Conservation (phyloP, 75 land plant species). For the Ceratopteris richardii region DNA sequence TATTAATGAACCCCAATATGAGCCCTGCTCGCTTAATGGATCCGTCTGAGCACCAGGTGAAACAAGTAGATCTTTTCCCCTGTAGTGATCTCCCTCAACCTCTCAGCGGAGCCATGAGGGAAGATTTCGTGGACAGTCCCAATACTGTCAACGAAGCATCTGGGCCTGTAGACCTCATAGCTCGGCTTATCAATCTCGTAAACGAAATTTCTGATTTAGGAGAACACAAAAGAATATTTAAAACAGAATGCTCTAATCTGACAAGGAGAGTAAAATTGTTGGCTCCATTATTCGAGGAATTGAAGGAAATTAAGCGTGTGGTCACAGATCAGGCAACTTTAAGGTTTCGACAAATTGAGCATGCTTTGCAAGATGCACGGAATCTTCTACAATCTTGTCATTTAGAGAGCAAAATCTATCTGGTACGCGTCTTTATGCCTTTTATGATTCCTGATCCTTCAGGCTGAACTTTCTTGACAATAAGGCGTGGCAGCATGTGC, state of each 20-base stretch:
- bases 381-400: conserved; percentile 41
- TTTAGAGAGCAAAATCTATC: conserved; percentile 58
- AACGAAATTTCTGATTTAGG: conserved; percentile 40
- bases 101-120: not conserved
- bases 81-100: not conserved
- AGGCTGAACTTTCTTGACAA: too few relatives aligned
- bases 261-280: conserved; percentile 67
- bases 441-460: not conserved
- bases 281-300: conserved; percentile 74
- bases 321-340: conserved; percentile 12
- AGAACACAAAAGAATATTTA: conserved; percentile 41
- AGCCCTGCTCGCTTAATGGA: too few relatives aligned
- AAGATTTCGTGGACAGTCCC: not conserved
- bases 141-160: not conserved
- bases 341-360: conserved; percentile 22
- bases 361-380: conserved; percentile 42
- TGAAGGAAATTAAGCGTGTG: conserved; percentile 31
- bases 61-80: not conserved
- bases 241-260: conserved; percentile 41
- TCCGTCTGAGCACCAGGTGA: too few relatives aligned
- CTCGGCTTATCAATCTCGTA: conserved; percentile 27
- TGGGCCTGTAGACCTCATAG: not conserved
- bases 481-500: too few relatives aligned
- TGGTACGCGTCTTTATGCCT: conserved; percentile 35
- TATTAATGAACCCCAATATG: too few relatives aligned